Evolutionary conservation across 1,284 basidiomycete genomes (phyloP), one percentile per base, ranked within the genome.

Genomic region (Volvariella surrecta): DNA sequence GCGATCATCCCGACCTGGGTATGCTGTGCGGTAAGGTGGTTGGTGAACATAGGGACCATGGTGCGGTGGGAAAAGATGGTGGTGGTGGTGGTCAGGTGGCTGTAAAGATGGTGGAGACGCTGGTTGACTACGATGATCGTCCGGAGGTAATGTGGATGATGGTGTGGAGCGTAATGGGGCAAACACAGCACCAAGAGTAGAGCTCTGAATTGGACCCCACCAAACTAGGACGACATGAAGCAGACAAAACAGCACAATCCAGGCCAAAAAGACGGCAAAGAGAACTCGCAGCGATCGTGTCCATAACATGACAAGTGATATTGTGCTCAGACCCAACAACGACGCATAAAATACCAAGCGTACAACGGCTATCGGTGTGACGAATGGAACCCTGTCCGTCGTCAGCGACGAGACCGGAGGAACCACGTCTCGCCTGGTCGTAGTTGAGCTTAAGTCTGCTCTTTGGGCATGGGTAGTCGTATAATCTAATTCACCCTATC

Each of bases 401-500:
- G 24, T 6, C 24, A 28, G 24, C 11, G 24, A 11, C 24, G 24
- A 28, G 11, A 28, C 11, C 24, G 24, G 24, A 28, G 24, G 24
- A 28, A 6, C 11, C 6, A 11, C 11, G 6, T 28, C 24, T 28
- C 6, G 6, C 11, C 11, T 28, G 11, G 6, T 28, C 11, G 24
- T 28, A 6, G 6, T 11, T 28, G 24, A 28, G 11, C 24, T 28
- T 44, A 77, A 60, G 40, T 59, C 65, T 45, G 62, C 63, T 48
- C 64, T 66, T 50, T 62, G 68, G 40, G 67, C 58, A 57, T 74
- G 74, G 46, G 62, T 70, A 6, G 75, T 64, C 8, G 70, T 67
- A 60, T 76, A 82, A 58, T 85, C 82, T 18, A 82, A 67, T 53
- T 85, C 82, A 40, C 74, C 80, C 83, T 87, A 54, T 31, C 30